Conservation (phyloP, 441 rosid genomes). For the Adansonia rubrostipa region DNA sequence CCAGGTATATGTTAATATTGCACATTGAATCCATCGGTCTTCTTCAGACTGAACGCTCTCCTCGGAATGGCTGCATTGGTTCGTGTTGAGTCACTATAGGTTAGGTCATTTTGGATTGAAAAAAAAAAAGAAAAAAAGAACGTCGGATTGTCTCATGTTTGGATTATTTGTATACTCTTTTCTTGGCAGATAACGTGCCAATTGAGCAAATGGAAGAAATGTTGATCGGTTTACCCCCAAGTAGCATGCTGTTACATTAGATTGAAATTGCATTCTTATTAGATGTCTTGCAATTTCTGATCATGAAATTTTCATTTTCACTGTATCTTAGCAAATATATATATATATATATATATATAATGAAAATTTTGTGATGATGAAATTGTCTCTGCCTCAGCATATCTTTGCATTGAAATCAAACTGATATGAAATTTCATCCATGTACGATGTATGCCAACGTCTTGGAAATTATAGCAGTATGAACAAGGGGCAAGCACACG, state of each 20-base stretch:
- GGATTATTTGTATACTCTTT: neutral
- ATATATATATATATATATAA: too few species aligned
- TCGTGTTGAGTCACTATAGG: neutral
- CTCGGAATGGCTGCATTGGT: neutral
- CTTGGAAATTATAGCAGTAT: neutral
- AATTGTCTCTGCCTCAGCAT: too few species aligned
- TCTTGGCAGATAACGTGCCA: neutral
- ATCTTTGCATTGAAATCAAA: neutral
- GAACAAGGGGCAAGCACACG: neutral
- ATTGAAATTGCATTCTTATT: too few species aligned
- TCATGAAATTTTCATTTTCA: too few species aligned
- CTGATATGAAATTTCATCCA: neutral
- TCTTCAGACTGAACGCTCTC: neutral
- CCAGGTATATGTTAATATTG: neutral
- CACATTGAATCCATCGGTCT: neutral
- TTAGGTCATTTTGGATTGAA: neutral
- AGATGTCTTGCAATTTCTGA: too few species aligned
- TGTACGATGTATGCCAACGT: neutral
- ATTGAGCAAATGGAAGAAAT: too few species aligned
- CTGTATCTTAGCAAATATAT: too few species aligned
- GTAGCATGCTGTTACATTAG: neutral
- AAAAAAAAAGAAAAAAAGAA: too few species aligned
- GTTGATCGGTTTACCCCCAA: neutral
- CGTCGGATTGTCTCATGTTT: too few species aligned
- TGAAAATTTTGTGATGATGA: too few species aligned